Evolutionary conservation across 345 rosid genomes (phyloP), one percentile per base, ranked within the genome.

Genomic region (Jatropha curcas): DNA sequence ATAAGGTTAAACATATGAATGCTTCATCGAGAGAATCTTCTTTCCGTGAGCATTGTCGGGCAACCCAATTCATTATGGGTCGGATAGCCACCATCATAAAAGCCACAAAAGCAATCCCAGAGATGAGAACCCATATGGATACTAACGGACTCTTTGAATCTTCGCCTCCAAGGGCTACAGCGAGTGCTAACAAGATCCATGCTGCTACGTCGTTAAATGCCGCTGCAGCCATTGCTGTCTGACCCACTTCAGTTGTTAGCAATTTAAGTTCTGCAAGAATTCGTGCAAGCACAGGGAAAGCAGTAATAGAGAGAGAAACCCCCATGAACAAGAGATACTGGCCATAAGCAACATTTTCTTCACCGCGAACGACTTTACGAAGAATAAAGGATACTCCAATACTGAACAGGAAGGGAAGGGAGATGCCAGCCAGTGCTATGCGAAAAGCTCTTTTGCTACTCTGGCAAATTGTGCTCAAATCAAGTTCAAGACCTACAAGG

Each of bases 251-350:
- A 6, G 96, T 90, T 0, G 97, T 92, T 53, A 92, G 81, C 11
- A 92, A 94, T 84, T 90, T 92, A 37, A 92, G 87, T 71, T 92
- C 97, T 0, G 96, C 97, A 61, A 92, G 77, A 64, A 92, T 92
- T 60, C 96, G 94, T 39, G 97, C 97, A 67, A 92, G 67, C 63
- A 92, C 90, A 0, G 93, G 96, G 75, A 92, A 92, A 30, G 96
- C 97, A 5, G 97, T 92, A 68, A 92, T 83, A 0, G 93, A 90
- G 70, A 88, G 87, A 2, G 97, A 88, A 17, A 92, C 97, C 19
- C 97, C 96, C 94, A 92, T 92, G 88, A 88, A 92, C 2, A 90
- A 87, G 65, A 90, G 87, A 69, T 90, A 87, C 20, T n/a, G n/a
- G n/a, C n/a, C n/a, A n/a, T n/a, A n/a, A n/a, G 97, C 83, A 63